Conservation (phyloP, 1,284 basidiomycete genomes). For the Cryptococcus sp. region DNA sequence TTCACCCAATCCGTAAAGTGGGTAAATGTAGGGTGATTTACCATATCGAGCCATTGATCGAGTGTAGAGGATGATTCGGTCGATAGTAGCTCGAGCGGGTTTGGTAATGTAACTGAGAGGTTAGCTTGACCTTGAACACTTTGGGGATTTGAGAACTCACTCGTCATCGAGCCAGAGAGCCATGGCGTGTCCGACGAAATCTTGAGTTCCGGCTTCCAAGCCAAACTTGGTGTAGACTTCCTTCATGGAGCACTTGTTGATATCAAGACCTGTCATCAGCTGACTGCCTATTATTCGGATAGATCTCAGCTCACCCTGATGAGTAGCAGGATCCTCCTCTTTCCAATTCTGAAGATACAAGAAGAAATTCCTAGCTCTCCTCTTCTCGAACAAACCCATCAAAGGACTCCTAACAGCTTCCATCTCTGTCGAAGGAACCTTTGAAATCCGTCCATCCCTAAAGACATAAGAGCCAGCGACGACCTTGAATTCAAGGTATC, state of each 20-base stretch:
- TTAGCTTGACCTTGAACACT: not conserved
- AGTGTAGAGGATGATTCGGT: slow-evolving; percentile 96
- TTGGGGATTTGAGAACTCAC: too few relatives aligned
- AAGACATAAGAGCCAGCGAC: slow-evolving; percentile 98
- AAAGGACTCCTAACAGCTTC: slow-evolving; percentile 91
- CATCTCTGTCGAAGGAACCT: slow-evolving; percentile 96
- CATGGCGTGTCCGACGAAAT: slow-evolving; percentile 99
- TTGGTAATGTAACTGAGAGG: slow-evolving; percentile 78
- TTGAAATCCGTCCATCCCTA: slow-evolving; percentile 93
- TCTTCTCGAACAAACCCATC: slow-evolving; percentile 99
- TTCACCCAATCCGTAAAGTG: slow-evolving; percentile 96
- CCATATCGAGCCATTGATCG: slow-evolving; percentile 99
- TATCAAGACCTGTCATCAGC: slow-evolving; percentile 63
- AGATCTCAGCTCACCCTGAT: slow-evolving; percentile 68
- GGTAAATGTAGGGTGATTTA: slow-evolving; percentile 99
- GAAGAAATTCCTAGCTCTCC: slow-evolving; percentile 98
- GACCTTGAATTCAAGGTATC: slow-evolving; percentile 99
- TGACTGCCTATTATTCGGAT: not conserved
- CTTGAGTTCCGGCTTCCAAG: slow-evolving; percentile 93
- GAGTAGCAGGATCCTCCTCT: slow-evolving; percentile 88
- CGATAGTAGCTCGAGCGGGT: slow-evolving; percentile 82
- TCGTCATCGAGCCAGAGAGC: slow-evolving; percentile 96
- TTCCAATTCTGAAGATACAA: slow-evolving; percentile 94
- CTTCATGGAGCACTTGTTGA: slow-evolving; percentile 86
- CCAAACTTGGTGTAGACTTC: slow-evolving; percentile 95